Base-by-base conservation (phyloP, 352 stramenopile genomes). In the Blastocystis sp. region DNA sequence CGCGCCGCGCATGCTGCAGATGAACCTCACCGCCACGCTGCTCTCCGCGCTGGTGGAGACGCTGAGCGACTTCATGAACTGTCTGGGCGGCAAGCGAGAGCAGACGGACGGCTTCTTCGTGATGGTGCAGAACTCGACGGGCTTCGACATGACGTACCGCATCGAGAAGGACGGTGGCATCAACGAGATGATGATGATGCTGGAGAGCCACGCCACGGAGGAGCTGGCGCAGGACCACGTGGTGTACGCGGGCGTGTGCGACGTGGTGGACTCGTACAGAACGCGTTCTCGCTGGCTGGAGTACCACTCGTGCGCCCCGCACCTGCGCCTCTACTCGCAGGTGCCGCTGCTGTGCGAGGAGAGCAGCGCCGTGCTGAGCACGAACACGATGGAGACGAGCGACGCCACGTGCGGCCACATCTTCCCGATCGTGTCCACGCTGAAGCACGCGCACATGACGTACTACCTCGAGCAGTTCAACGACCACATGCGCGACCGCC, bases 11-110 rank as follows among this genome's bases (percentile, higher is more conserved):
- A 55, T 85, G 2, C 35, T 85, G 29, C 74, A 85, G 33, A 85
- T 85, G 74, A 85, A 85, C 45, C 19, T 85, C 13, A 85, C 74
- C 1, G 74, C 74, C 4, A 85, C 74, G n/a, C 61, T 85, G 51
- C 0, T 85, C 13, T 85, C 74, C 2, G 29, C 74, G 0, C 26
- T 85, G 41, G 24, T 85, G 24, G 74, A 85, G 19, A 67, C 55
- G 21, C 55, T 85, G 1, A 69, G 31, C 37, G 51, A 66, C 29
- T 85, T 85, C 51, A 33, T 85, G 74, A 50, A 24, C 10, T 85
- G 74, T 26, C 24, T 37, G 37, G 26, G 24, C 39, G 74, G 74
- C n/a, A 35, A 67, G 51, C 74, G 74, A 31, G 13, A 69, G 33
- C 21, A 29, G 10, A 41, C 29, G 10, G 55, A 85, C 60, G 55